phyloP scores from a whole-genome alignment of 805 yeast genomes.

The Ogataea corticis region DNA sequence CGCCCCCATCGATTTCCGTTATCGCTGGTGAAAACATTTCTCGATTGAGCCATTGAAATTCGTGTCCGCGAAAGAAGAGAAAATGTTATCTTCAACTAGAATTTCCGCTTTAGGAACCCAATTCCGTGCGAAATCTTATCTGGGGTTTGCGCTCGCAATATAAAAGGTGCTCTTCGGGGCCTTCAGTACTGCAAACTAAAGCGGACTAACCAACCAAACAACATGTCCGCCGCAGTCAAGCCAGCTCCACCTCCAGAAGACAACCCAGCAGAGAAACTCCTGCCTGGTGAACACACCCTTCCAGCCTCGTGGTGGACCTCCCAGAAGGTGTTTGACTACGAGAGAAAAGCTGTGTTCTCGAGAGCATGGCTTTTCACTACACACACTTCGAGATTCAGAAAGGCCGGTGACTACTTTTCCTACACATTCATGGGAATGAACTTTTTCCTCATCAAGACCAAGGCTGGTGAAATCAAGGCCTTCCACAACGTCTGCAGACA shows the following conservation, averaged over 20 bases:
- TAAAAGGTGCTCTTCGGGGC: background rate
- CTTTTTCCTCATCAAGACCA: conserved; percentile 56
- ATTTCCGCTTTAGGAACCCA: conserved; percentile 9
- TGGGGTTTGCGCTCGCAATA: background rate
- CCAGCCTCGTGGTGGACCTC: conserved; percentile 72
- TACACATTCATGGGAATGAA: conserved; percentile 53
- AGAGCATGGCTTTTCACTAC: conserved; percentile 57
- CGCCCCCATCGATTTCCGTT: background rate
- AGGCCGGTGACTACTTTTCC: conserved; percentile 58
- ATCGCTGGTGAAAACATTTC: conserved; percentile 4
- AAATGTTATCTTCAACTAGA: conserved; percentile 1
- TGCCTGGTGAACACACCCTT: conserved; percentile 51
- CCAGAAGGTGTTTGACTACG: conserved; percentile 56
- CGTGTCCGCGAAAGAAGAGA: background rate
- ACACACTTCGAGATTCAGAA: conserved; percentile 52
- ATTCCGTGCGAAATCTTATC: conserved; percentile 12
- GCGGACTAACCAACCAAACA: background rate
- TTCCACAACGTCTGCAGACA: conserved; percentile 68
- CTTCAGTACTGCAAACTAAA: no score
- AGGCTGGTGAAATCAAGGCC: conserved; percentile 53
- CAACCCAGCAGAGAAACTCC: conserved; percentile 29
- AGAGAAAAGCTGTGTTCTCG: conserved; percentile 56
- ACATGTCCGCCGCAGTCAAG: conserved; percentile 24
- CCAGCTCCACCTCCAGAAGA: conserved; percentile 33
- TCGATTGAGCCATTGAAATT: conserved; percentile 1